Evolutionary conservation across 495 filamentous ascomycete genomes (phyloP), one percentile per base, ranked within the genome.

Genomic region (Pseudotulostoma volvatum): DNA sequence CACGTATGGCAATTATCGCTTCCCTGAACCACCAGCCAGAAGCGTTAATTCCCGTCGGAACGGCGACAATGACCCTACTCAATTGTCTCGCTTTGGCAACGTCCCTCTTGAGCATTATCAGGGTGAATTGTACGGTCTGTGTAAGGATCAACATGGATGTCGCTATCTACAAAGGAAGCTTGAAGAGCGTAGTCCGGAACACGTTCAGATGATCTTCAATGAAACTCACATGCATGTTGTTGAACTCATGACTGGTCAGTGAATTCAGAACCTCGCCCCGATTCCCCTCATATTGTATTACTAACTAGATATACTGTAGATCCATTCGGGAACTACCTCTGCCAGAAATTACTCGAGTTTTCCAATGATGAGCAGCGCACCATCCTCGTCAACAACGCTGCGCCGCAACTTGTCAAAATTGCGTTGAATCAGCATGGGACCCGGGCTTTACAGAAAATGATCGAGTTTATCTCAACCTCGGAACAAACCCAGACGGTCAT

Each of bases 121-220:
- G 31, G 83, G 84, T 25, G 76, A 84, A 47, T 80, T 97, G 46
- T 87, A 93, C 56, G 63, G 63, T 9, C 67, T 93, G 15, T 96
- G 87, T 67, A 95, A 93, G 59, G 90, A 97, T 51, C 90, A 97
- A 59, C 84, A 96, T 57, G 90, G 90, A 18, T 97, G 90, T 49
- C 77, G 90, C 41, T 95, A 82, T 57, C 58, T 97, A 30, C 90
- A 97, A 64, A 86, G 92, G 66, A 90, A 94, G 59, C 64, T 97
- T n/a, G 90, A 96, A 60, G 85, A 92, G 45, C 76, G 79, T 41
- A 78, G 76, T 41, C 73, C 81, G 0, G 78, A 86, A 31, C 73
- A 88, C 44, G 71, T 95, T 16, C 76, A 90, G 49, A 74, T 90
- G 64, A 96, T 97, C 56, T 97, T 92, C 66, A 61, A 74, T 16